phyloP scores from a whole-genome alignment of 1,139 yeast species.

The Lodderomyces metapsilosis region DNA sequence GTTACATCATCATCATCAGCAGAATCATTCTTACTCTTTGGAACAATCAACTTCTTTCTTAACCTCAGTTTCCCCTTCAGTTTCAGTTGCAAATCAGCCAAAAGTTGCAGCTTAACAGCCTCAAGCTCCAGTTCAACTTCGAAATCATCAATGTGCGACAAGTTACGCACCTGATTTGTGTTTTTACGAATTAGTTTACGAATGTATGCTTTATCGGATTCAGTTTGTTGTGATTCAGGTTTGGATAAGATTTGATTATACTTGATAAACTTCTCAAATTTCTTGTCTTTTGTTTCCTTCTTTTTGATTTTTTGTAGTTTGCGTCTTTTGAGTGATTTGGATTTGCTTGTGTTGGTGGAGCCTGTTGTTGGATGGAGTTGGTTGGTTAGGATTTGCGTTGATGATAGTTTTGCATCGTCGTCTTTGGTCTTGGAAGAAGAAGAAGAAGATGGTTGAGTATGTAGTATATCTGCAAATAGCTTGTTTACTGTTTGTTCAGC shows the following conservation, averaged over 20 bases:
- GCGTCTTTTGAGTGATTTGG: slow-evolving; percentile 29
- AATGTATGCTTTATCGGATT: slow-evolving; percentile 47
- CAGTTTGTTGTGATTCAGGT: slow-evolving; percentile 20
- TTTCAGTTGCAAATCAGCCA: slow-evolving; percentile 30
- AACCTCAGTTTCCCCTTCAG: slow-evolving; percentile 21
- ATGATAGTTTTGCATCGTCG: slow-evolving; percentile 13
- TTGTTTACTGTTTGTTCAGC: slow-evolving; percentile 43
- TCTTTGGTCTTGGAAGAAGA: too few species aligned
- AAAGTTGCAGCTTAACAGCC: slow-evolving; percentile 36
- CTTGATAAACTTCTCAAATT: slow-evolving; percentile 50
- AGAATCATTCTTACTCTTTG: slow-evolving; percentile 1
- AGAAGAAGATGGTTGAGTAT: slow-evolving; percentile 33
- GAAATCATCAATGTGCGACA: slow-evolving; percentile 40
- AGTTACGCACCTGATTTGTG: slow-evolving; percentile 41
- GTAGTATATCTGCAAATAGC: slow-evolving; percentile 41
- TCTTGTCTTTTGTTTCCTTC: slow-evolving; percentile 37
- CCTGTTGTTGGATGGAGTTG: slow-evolving; percentile 12
- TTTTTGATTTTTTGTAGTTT: slow-evolving; percentile 26
- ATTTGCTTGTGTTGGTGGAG: slow-evolving; percentile 19
- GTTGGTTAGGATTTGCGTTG: slow-evolving; percentile 22
- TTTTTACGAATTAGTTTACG: slow-evolving; percentile 52
- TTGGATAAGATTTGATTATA: slow-evolving; percentile 44
- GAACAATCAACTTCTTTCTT: slow-evolving; percentile 23
- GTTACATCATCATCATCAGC: neutral
- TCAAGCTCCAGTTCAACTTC: slow-evolving; percentile 44